Percentiles rank a stretch among this genome's conserved stretches.
Conservation (phyloP, 2,329 filamentous ascomycete species). For the Diaporthe longicolla region DNA sequence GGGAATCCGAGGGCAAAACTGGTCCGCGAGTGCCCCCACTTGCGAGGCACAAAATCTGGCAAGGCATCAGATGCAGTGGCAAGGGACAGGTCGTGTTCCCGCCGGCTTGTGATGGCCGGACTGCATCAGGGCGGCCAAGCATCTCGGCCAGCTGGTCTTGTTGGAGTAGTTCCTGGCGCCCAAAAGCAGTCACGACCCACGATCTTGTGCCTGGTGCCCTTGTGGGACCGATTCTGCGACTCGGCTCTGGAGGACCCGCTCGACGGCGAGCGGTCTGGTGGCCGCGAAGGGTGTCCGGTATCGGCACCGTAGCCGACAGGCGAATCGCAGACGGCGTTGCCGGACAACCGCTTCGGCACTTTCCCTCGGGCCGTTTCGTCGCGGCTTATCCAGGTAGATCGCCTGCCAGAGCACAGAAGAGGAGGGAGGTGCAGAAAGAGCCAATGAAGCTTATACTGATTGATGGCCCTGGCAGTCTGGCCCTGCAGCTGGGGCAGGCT, state of each 20-base stretch:
- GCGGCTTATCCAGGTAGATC: slow-evolving; percentile 17
- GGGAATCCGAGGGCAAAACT: slow-evolving; percentile 5
- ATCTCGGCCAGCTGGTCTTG: slow-evolving; percentile 2
- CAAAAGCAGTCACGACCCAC: slow-evolving; percentile 17
- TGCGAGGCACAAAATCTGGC: slow-evolving; percentile 19
- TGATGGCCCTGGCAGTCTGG: not conserved
- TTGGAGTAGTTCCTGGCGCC: not conserved
- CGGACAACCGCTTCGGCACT: slow-evolving; percentile 33
- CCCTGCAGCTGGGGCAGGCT: not conserved
- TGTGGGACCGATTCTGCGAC: slow-evolving; percentile 34
- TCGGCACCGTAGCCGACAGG: slow-evolving; percentile 40
- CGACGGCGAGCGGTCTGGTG: slow-evolving; percentile 16
- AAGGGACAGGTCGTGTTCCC: slow-evolving; percentile 3
- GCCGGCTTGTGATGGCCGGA: slow-evolving; percentile 5
- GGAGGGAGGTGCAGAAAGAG: slow-evolving; percentile 15
- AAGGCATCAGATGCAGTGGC: slow-evolving; percentile 5
- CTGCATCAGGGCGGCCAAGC: not conserved
- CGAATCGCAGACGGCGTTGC: slow-evolving; percentile 30
- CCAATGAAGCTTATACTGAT: not conserved
- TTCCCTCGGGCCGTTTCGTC: slow-evolving; percentile 18
- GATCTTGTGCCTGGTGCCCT: slow-evolving; percentile 23
- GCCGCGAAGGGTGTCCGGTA: slow-evolving; percentile 39
- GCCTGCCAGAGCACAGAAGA: slow-evolving; percentile 3
- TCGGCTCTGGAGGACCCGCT: slow-evolving; percentile 26
- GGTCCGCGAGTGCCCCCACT: slow-evolving; percentile 20